phyloP scores from a whole-genome alignment of 345 rosid species.

The Isatis tinctoria region DNA sequence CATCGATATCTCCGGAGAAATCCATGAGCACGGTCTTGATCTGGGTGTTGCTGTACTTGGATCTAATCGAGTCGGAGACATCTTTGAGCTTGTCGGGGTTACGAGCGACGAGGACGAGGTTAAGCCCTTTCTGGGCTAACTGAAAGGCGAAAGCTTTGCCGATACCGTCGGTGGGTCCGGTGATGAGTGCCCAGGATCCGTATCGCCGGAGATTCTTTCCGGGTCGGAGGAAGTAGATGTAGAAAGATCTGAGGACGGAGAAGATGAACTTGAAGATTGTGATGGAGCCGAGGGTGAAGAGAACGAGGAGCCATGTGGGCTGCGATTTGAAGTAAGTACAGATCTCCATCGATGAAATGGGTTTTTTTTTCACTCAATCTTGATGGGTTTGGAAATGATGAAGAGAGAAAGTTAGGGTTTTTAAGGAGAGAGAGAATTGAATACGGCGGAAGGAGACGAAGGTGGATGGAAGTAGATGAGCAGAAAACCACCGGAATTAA shows the following conservation, averaged over 20 bases:
- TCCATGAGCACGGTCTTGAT: conserved; percentile 74
- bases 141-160: conserved; percentile 88
- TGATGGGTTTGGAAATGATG: background rate
- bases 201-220: conserved; percentile 74
- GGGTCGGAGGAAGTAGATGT: conserved; percentile 80
- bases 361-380: background rate
- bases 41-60: conserved; percentile 46
- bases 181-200: conserved; percentile 95
- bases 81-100: conserved; percentile 63
- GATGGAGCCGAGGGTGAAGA: conserved; percentile 60
- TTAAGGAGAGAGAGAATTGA: conserved; percentile 3
- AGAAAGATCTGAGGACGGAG: conserved; percentile 56
- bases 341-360: conserved; percentile 45
- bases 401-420: background rate
- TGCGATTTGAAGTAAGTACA: conserved; percentile 59
- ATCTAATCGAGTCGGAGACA: conserved; percentile 55
- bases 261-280: conserved; percentile 42
- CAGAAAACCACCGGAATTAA: conserved; percentile 59
- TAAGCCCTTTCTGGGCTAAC: conserved; percentile 67
- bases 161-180: conserved; percentile 94
- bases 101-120: conserved; percentile 81
- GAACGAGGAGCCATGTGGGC: conserved; percentile 55
- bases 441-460: conserved; percentile 5
- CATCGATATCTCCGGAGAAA: conserved; percentile 79
- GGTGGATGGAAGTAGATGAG: conserved; percentile 58